These are phyloP conservation scores for Sclerotinia sclerotiorum DNA, from an alignment of 2,329 filamentous ascomycete species.

Conservation along the genomic window DNA sequence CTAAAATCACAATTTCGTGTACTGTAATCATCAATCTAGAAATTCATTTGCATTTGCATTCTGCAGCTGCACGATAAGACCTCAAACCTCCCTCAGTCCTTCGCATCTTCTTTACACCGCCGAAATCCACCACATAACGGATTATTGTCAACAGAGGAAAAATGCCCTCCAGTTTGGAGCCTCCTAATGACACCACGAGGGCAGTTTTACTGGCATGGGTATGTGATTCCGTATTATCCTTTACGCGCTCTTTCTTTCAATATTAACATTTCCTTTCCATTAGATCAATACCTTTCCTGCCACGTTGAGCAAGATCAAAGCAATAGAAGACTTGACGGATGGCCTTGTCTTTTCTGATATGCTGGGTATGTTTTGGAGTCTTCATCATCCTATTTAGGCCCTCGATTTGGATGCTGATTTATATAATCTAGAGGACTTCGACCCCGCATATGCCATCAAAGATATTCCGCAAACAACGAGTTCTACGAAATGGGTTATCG, in stretches of 20 bases:
- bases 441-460: conserved; percentile 55
- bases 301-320: conserved; percentile 31
- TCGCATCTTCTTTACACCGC: conserved; percentile 23
- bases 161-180: conserved; percentile 23
- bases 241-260: conserved; percentile 12
- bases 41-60: conserved; percentile 21
- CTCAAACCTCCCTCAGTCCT: conserved; percentile 22
- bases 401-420: conserved; percentile 41
- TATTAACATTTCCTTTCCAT: conserved; percentile 12
- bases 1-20: conserved; percentile 22
- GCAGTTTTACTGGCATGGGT: conserved; percentile 59
- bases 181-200: conserved; percentile 35
- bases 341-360: conserved; percentile 40
- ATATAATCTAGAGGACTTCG: conserved; percentile 51
- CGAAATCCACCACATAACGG: conserved; percentile 18
- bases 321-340: conserved; percentile 41
- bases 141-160: conserved; percentile 12
- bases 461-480: conserved; percentile 49
- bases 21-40: conserved; percentile 5
- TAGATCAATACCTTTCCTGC: conserved; percentile 43
- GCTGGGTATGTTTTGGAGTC: conserved; percentile 39
- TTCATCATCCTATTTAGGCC: conserved; percentile 38
- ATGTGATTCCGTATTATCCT: conserved; percentile 32
- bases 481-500: conserved; percentile 41
- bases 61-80: conserved; percentile 22